Conservation (phyloP, 2,329 filamentous ascomycete genomes). For the Xylariomycetidae sp. region DNA sequence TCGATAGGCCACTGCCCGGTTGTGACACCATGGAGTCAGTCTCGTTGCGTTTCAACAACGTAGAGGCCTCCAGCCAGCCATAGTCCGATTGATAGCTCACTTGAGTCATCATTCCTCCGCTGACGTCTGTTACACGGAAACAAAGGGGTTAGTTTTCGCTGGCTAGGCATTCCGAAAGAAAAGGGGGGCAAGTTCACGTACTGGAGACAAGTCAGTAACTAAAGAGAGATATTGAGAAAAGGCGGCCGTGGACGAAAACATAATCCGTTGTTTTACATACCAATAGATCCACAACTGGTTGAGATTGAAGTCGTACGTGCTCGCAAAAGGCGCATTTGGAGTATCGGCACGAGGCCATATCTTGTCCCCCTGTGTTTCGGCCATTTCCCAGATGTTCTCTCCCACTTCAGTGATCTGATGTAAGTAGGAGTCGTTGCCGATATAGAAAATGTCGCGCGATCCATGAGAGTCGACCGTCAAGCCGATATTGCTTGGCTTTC, state of each 20-base stretch:
- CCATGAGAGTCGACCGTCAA: slow-evolving; percentile 8
- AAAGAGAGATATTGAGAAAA: too few relatives aligned
- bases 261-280: too few relatives aligned
- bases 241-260: too few relatives aligned
- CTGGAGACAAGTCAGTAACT: too few relatives aligned
- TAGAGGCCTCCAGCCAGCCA: slow-evolving; percentile 22
- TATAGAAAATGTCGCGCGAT: slow-evolving; percentile 10
- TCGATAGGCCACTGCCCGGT: slow-evolving; percentile 2
- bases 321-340: slow-evolving; percentile 22
- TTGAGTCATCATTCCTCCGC: slow-evolving; percentile 23
- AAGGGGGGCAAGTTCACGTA: too few relatives aligned
- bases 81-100: slow-evolving; percentile 16
- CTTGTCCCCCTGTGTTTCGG: slow-evolving; percentile 7
- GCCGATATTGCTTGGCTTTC: slow-evolving; percentile 4
- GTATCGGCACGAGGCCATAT: slow-evolving; percentile 30
- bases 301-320: slow-evolving; percentile 17
- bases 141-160: too few relatives aligned
- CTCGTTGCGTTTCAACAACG: slow-evolving; percentile 15
- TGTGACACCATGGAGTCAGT: slow-evolving; percentile 2
- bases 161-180: too few relatives aligned
- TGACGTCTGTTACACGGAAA: too few relatives aligned
- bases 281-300: slow-evolving; percentile 28
- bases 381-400: slow-evolving; percentile 19
- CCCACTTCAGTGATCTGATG: slow-evolving; percentile 19
- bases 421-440: slow-evolving; percentile 24